A percentile compares a stretch with the other conserved stretches of the same genome.
Evolutionary conservation across 257 asterid genomes (phyloP).

Genomic region (Penstemon davidsonii): DNA sequence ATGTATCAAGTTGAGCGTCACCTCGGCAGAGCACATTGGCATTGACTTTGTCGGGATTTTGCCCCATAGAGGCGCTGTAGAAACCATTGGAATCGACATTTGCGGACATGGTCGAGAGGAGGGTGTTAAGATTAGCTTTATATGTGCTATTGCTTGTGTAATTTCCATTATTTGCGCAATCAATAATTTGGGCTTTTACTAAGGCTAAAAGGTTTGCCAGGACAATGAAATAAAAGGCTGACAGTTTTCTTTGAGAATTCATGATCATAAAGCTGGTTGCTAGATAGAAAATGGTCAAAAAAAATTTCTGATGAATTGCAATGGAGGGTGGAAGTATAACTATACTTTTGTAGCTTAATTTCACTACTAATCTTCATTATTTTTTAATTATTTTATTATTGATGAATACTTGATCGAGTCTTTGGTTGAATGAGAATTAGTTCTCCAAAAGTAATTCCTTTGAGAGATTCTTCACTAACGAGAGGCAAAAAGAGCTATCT

Average conservation of each 20-base stretch:
- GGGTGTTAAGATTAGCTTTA: background rate
- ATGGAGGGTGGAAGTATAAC: too few species aligned
- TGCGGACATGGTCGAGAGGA: slow-evolving; percentile 4
- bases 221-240: background rate
- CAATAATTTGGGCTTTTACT: background rate
- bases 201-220: background rate
- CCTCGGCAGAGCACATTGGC: slow-evolving; percentile 23
- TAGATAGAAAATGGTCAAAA: too few species aligned
- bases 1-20: slow-evolving; percentile 4
- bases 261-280: background rate
- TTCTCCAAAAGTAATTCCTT: too few species aligned
- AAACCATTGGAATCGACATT: background rate
- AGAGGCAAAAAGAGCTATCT: too few species aligned
- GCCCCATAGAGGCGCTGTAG: slow-evolving; percentile 10
- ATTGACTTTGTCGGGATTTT: slow-evolving; percentile 6
- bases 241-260: background rate
- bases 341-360: too few species aligned
- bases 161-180: slow-evolving; percentile 6
- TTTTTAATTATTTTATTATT: too few species aligned
- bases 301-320: too few species aligned
- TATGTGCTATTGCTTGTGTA: slow-evolving; percentile 19
- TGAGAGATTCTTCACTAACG: too few species aligned
- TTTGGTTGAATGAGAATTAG: too few species aligned
- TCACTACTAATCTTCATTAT: too few species aligned
- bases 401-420: too few species aligned